A percentile compares a stretch with the other conserved stretches of the same genome.
phyloP scores from a whole-genome alignment of 164 flowering plant genomes.

The Kalanchoe fedtschenkoi region DNA sequence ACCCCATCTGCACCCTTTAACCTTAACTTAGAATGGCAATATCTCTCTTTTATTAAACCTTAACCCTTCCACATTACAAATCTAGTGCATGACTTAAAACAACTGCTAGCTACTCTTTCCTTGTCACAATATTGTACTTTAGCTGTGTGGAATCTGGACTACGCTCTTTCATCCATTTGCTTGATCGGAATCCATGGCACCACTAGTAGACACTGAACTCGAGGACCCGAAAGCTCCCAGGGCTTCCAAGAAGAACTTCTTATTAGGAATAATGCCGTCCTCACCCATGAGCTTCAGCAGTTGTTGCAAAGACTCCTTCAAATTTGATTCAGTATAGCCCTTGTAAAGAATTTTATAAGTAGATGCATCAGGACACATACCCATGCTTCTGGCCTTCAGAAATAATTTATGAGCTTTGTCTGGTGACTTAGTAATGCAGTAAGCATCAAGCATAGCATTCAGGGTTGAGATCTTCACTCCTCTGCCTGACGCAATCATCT shows the following conservation, averaged over 20 bases:
- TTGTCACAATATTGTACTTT: no score
- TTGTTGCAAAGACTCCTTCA: constrained; percentile 56
- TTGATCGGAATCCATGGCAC: background rate
- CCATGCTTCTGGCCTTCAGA: constrained; percentile 24
- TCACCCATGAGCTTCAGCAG: constrained; percentile 57
- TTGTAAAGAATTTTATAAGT: constrained; percentile 87
- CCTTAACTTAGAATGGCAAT: no score
- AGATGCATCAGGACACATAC: constrained; percentile 43
- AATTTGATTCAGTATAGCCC: constrained; percentile 71
- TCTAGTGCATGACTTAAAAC: no score
- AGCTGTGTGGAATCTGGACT: no score
- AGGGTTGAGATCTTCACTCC: constrained; percentile 62
- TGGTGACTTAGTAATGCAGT: constrained; percentile 67
- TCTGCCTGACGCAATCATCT: constrained; percentile 35
- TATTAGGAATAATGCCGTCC: constrained; percentile 78
- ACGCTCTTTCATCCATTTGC: background rate
- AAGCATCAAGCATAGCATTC: constrained; percentile 84
- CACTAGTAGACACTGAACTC: constrained; percentile 10
- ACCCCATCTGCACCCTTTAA: no score
- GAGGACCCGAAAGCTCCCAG: constrained; percentile 56
- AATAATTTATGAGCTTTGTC: constrained; percentile 62
- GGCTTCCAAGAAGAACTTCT: constrained; percentile 86
- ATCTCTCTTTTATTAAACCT: no score
- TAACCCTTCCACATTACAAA: no score
- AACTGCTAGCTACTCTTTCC: no score